Evolutionary conservation across 139 green algal genomes (phyloP).

Genomic region (Micractinium conductrix): DNA sequence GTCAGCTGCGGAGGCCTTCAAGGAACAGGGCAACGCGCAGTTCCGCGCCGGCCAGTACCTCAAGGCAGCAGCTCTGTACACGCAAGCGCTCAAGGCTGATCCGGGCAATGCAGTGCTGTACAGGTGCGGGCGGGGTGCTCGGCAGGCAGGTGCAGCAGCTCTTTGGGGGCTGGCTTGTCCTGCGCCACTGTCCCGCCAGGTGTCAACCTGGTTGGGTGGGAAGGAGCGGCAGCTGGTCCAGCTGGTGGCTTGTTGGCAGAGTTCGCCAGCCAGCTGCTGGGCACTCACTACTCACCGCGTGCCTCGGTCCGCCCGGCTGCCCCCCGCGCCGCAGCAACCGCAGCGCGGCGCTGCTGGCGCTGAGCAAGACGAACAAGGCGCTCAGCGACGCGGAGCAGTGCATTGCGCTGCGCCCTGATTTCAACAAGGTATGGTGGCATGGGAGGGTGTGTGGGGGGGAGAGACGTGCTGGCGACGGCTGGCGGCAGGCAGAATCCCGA

Average conservation of each 20-base stretch:
- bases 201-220: too few relatives aligned
- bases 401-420: constrained; percentile 81
- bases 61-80: constrained; percentile 89
- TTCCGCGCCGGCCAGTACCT: constrained; percentile 66
- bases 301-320: not conserved
- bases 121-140: constrained; percentile 50
- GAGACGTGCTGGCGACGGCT: too few relatives aligned
- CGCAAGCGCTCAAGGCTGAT: constrained; percentile 86
- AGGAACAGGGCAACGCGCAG: constrained; percentile 56
- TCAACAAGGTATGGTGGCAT: constrained; percentile 92
- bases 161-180: too few relatives aligned
- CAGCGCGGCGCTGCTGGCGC: constrained; percentile 84
- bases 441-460: too few relatives aligned
- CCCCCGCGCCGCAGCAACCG: constrained; percentile 82
- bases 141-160: not conserved
- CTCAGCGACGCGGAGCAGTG: constrained; percentile 84
- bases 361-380: constrained; percentile 92
- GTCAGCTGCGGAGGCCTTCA: constrained; percentile 44
- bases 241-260: too few relatives aligned
- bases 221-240: too few relatives aligned
- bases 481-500: too few relatives aligned
- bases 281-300: too few relatives aligned
- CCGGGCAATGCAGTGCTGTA: constrained; percentile 77
- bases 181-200: too few relatives aligned
- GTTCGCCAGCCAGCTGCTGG: too few relatives aligned